Percentiles rank a stretch among this genome's conserved stretches.
Evolutionary conservation across 768 basidiomycete genomes (phyloP).

Genomic region (Megacollybia marginata): DNA sequence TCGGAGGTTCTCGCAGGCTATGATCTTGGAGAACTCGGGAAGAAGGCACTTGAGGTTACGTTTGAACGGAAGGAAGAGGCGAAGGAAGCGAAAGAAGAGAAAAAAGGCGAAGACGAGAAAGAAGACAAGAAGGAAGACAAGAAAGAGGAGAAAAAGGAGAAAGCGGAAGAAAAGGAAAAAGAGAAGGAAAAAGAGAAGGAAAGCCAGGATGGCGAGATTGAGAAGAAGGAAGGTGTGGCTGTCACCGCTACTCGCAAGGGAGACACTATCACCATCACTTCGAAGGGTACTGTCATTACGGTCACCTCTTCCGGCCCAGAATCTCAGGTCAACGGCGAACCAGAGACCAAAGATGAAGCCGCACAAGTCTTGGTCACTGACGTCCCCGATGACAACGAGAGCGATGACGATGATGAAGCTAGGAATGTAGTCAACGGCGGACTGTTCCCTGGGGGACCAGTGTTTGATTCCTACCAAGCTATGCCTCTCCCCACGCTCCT

Average conservation of each 20-base stretch:
- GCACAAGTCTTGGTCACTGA: not conserved
- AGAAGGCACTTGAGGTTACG: constrained; percentile 13
- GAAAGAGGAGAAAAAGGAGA: not conserved
- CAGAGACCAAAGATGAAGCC: too few species aligned
- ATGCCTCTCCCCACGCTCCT: too few species aligned
- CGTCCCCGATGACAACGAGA: not conserved
- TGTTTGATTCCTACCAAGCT: too few species aligned
- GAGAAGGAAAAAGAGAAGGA: not conserved
- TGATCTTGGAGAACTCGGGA: constrained; percentile 28
- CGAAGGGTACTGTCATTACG: too few species aligned
- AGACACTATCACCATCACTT: too few species aligned
- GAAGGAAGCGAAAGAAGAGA: constrained; percentile 1
- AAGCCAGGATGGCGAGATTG: not conserved
- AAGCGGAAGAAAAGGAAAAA: not conserved
- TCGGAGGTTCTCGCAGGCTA: constrained; percentile 26
- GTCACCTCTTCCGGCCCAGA: too few species aligned
- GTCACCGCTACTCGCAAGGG: too few species aligned
- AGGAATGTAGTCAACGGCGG: not conserved
- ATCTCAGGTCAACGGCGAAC: too few species aligned
- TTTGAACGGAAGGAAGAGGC: constrained; percentile 2
- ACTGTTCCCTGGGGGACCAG: too few species aligned
- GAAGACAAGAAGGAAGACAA: not conserved
- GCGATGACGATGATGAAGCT: constrained; percentile 2
- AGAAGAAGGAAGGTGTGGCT: not conserved
- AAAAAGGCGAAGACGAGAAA: not conserved